Conservation (phyloP, 768 basidiomycete genomes). For the Lactifluus hygrophoroides region DNA sequence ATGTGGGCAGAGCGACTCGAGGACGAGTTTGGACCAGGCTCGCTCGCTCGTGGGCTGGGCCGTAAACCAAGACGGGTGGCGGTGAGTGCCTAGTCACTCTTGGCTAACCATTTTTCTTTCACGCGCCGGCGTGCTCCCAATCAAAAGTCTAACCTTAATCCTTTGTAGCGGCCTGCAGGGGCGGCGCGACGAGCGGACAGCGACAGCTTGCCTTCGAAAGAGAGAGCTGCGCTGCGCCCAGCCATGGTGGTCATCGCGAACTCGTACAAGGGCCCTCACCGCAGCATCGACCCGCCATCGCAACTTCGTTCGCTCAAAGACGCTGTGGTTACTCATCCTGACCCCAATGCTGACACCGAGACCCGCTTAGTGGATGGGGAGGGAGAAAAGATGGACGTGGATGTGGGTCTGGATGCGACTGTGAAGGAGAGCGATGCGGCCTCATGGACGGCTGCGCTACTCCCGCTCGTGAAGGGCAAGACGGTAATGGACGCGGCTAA, state of each 20-base stretch:
- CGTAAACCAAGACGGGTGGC: slow-evolving; percentile 14
- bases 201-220: neutral
- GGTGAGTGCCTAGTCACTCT: slow-evolving; percentile 5
- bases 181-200: neutral
- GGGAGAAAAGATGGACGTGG: neutral
- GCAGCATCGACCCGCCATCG: slow-evolving; percentile 1
- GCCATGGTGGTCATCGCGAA: neutral
- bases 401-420: no score
- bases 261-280: neutral
- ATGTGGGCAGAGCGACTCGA: slow-evolving; percentile 17
- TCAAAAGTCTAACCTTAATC: no score
- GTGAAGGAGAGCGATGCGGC: neutral
- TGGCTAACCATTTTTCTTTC: no score
- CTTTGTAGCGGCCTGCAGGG: slow-evolving; percentile 3
- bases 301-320: neutral
- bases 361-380: no score
- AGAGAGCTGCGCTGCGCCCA: neutral
- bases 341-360: no score
- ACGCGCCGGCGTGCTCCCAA: no score
- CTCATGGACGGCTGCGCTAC: slow-evolving; percentile 6
- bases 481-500: neutral
- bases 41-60: slow-evolving; percentile 12
- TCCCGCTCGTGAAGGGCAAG: slow-evolving; percentile 14
- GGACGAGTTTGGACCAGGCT: slow-evolving; percentile 15
- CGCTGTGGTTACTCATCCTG: neutral